A percentile compares a stretch with the other conserved stretches of the same genome.
Conservation (phyloP, 805 yeast species). For the Metschnikowia amazonensis region DNA sequence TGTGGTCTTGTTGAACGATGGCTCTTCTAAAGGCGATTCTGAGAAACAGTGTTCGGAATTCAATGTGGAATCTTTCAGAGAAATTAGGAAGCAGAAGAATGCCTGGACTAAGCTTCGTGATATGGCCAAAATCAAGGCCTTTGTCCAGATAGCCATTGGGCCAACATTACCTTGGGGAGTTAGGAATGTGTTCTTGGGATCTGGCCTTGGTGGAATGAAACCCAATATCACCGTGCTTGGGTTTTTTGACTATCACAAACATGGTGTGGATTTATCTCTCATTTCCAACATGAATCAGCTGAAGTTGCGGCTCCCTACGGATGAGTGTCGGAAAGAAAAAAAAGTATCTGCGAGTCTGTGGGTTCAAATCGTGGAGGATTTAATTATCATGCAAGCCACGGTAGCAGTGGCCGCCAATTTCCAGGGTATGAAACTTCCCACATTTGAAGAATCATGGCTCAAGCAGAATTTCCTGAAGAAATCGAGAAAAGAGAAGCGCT, state of each 20-base stretch:
- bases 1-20: constrained; percentile 62
- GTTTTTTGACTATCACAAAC: constrained; percentile 63
- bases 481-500: constrained; percentile 35
- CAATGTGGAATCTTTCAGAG: constrained; percentile 49
- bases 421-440: constrained; percentile 61
- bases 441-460: constrained; percentile 18
- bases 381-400: constrained; percentile 81
- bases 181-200: constrained; percentile 83
- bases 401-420: constrained; percentile 94
- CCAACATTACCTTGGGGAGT: constrained; percentile 93
- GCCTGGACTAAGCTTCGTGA: constrained; percentile 89
- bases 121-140: constrained; percentile 75
- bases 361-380: constrained; percentile 90
- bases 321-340: constrained; percentile 64
- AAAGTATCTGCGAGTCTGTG: constrained; percentile 73
- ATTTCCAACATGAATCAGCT: constrained; percentile 18
- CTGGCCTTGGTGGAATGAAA: constrained; percentile 98
- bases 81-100: constrained; percentile 63
- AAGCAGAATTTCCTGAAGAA: constrained; percentile 4
- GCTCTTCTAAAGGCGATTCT: constrained; percentile 14
- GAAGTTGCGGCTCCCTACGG: constrained; percentile 60
- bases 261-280: constrained; percentile 31
- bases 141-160: constrained; percentile 87
- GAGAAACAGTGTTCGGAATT: constrained; percentile 23
- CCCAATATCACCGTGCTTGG: constrained; percentile 95